Conservation (phyloP, 768 basidiomycete genomes). For the Auricularia auricula-judae region DNA sequence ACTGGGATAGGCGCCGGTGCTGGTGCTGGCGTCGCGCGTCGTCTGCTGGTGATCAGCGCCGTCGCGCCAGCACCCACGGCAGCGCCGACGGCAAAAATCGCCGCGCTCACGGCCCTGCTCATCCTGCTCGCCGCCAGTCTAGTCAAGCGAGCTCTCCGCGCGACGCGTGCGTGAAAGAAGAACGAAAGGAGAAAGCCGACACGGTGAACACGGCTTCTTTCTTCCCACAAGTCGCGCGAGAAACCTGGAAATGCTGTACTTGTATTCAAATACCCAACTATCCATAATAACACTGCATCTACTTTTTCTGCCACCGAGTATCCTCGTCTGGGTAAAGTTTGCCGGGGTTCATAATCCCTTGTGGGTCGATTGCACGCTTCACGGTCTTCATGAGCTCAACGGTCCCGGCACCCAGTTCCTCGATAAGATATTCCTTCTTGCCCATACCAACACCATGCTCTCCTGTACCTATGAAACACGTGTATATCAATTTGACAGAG, state of each 20-base stretch:
- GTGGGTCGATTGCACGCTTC: conserved; percentile 69
- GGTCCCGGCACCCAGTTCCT: conserved; percentile 77
- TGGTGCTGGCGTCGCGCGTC: conserved; percentile 17
- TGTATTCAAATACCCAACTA: no score
- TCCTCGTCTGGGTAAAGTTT: conserved; percentile 29
- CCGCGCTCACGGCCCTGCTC: conserved; percentile 35
- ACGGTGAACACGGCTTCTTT: no score
- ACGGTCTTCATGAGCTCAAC: conserved; percentile 80
- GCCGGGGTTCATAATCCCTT: conserved; percentile 77
- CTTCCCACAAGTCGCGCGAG: no score
- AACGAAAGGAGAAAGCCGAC: no score
- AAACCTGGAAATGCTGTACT: no score
- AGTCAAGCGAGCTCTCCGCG: no score
- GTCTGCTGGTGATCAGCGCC: conserved; percentile 12
- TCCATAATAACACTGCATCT: no score
- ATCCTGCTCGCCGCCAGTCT: not conserved
- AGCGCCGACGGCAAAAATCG: conserved; percentile 76
- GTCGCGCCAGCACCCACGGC: conserved; percentile 61
- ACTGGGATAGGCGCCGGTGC: conserved; percentile 35
- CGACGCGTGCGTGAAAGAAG: no score
- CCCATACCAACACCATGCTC: conserved; percentile 86
- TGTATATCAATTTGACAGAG: not conserved
- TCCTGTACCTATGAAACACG: conserved; percentile 46
- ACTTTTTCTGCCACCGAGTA: not conserved
- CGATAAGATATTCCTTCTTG: conserved; percentile 67